Conservation (phyloP, 1,139 yeast species). For the Candida pseudoviswanathii region DNA sequence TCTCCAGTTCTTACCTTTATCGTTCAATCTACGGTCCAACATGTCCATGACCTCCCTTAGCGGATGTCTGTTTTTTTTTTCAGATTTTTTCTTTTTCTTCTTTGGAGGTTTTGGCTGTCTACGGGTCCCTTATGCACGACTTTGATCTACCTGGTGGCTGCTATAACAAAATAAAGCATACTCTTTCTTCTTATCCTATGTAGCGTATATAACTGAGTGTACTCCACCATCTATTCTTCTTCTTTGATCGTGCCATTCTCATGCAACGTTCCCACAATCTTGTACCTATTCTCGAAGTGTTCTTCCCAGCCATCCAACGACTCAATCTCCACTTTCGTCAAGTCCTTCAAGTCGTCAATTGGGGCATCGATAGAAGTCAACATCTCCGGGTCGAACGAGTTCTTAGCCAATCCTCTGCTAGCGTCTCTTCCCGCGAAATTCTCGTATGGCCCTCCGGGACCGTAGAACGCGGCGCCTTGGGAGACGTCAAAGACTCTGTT, state of each 20-base stretch:
- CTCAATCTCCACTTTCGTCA: constrained; percentile 61
- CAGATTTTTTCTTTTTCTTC: neutral
- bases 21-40: too few species aligned
- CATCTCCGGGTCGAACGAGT: constrained; percentile 73
- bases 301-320: constrained; percentile 84
- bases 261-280: constrained; percentile 62
- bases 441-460: constrained; percentile 95
- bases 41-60: too few species aligned
- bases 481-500: constrained; percentile 89
- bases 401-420: constrained; percentile 87
- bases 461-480: constrained; percentile 82
- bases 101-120: neutral
- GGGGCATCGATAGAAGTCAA: constrained; percentile 67
- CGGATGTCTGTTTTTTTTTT: neutral
- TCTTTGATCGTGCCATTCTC: constrained; percentile 17
- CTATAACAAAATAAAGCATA: neutral
- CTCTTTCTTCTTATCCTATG: neutral
- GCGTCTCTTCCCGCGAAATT: constrained; percentile 98
- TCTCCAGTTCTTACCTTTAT: too few species aligned
- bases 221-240: too few species aligned
- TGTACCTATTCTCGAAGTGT: constrained; percentile 79
- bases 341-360: constrained; percentile 67
- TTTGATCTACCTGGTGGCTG: neutral
- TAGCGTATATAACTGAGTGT: neutral
- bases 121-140: neutral